Evolutionary conservation across 257 asterid species (phyloP).

Genomic region (Apocynum venetum): DNA sequence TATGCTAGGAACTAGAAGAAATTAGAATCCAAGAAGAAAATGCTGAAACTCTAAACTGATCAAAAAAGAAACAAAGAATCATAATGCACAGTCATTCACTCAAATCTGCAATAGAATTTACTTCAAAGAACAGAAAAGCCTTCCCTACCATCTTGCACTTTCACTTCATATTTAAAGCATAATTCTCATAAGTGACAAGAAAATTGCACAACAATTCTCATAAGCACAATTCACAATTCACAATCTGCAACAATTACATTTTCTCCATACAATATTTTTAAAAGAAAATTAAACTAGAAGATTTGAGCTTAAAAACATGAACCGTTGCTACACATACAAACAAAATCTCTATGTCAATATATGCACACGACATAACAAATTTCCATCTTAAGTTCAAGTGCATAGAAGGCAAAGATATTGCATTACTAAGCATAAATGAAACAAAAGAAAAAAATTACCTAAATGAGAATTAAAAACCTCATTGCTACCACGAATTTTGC

Average conservation of each 20-base stretch:
- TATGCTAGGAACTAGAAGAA: neutral
- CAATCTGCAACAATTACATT: neutral
- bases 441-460: conserved; percentile 34
- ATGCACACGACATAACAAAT: neutral
- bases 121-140: neutral
- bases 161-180: neutral
- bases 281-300: neutral
- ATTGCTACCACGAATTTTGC: conserved; percentile 43
- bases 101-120: neutral
- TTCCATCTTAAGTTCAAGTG: neutral
- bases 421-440: neutral
- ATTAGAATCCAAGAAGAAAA: neutral
- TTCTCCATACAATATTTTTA: neutral
- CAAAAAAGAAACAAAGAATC: neutral
- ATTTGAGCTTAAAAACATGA: neutral
- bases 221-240: too few relatives aligned
- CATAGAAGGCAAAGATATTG: neutral
- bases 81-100: neutral
- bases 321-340: neutral
- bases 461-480: conserved; percentile 68
- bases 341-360: neutral
- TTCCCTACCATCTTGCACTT: neutral
- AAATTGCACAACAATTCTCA: too few relatives aligned
- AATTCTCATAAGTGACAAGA: neutral
- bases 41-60: neutral